These are phyloP conservation scores for Diplogelasinospora grovesii DNA, from an alignment of 495 filamentous ascomycete genomes.

Conservation along the genomic window DNA sequence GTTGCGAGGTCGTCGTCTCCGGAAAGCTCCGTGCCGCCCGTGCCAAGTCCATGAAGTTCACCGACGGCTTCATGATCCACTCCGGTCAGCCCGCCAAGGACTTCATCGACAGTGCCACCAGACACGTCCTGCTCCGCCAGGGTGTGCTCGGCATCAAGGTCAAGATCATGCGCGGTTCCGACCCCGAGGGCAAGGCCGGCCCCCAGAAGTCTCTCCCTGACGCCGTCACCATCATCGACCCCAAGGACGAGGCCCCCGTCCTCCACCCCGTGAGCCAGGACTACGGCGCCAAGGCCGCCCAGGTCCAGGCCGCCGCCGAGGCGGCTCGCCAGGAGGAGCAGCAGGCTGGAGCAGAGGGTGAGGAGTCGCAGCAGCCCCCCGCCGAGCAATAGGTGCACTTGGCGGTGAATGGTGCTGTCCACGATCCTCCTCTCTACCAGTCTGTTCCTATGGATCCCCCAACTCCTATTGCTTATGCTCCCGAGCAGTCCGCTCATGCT, in stretches of 20 bases:
- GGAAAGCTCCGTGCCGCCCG: conserved; percentile 97
- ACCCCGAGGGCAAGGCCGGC: conserved; percentile 98
- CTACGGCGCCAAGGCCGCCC: conserved; percentile 93
- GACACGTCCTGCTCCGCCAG: conserved; percentile 98
- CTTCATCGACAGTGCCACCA: conserved; percentile 97
- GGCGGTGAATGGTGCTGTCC: conserved; percentile 5
- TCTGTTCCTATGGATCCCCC: too few species aligned
- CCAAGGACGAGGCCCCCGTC: conserved; percentile 95
- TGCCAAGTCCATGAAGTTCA: conserved; percentile 99
- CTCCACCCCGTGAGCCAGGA: conserved; percentile 93
- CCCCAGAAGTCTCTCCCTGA: conserved; percentile 95
- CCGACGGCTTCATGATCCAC: conserved; percentile 99
- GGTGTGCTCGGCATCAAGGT: conserved; percentile 99
- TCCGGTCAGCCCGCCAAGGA: conserved; percentile 98
- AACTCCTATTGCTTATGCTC: too few species aligned
- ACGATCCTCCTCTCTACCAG: background rate
- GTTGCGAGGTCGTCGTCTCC: conserved; percentile 98
- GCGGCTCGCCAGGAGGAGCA: conserved; percentile 64
- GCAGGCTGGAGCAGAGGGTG: conserved; percentile 43
- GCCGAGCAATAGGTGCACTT: conserved; percentile 41
- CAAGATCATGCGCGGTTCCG: conserved; percentile 99
- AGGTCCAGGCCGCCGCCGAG: conserved; percentile 62
- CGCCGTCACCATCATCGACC: conserved; percentile 98
- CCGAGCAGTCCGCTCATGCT: conserved; percentile 1
- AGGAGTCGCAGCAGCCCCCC: conserved; percentile 37